Base-by-base conservation (phyloP, 2,329 filamentous ascomycete genomes). In the Fusarium sp. region DNA sequence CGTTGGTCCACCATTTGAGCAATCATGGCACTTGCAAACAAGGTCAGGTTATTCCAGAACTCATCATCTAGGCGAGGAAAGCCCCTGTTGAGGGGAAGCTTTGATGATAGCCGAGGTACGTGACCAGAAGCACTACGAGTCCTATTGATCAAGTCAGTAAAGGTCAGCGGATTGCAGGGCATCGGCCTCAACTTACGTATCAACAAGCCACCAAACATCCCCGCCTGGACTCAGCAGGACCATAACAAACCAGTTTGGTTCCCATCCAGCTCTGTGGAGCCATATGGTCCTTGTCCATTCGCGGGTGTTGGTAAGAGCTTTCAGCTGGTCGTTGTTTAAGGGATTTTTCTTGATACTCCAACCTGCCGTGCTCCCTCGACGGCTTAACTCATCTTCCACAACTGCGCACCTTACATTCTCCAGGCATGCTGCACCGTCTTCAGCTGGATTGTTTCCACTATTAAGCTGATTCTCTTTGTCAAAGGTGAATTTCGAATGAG, bases 141-240 rank as follows among this genome's bases (percentile, higher is more conserved):
- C 30, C 79, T 80, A 34, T 13, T 14, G 22, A 46, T 5, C 12
- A 34, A 51, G 58, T 77, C 64, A 76, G 72, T 53, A 52, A 57
- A 49, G n/a, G 18, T 37, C 41, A 45, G 22, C 32, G 42, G n/a
- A 18, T 20, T 24, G 27, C n/a, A 16, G 27, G 30, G 22, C 20
- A n/a, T 18, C 12, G 51, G 10, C 27, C 7, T 34, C 16, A 52
- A 60, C 86, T 81, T 81, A 90, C 85, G 88, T 79, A 78, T 91
- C 86, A 57, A 93, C 83, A 64, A 94, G 82, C 89, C 91, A 94
- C 92, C 93, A 97, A 66, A 86, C 86, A 76, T 96, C 92, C 56
- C 93, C 92, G 74, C 86, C 85, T 75, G 92, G 84, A 76, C 91
- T 90, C 77, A 94, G 85, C 55, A 89, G 89, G 47, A 92, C 86